Base-by-base conservation (phyloP, 2,329 filamentous ascomycete genomes). In the Didymella lethalis region DNA sequence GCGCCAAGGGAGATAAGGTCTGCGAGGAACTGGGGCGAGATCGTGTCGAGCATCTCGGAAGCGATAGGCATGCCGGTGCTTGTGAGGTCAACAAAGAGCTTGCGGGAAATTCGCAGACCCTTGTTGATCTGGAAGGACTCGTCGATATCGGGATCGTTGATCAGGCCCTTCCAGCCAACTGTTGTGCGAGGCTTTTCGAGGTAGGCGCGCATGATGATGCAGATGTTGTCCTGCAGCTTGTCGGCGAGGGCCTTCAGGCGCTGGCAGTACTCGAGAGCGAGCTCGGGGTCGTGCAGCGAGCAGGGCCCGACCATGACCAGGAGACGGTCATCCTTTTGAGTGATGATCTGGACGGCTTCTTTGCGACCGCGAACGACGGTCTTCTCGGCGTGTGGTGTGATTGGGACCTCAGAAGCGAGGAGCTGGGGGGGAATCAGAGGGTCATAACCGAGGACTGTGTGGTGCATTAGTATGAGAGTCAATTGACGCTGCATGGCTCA, bases 71-170 rank as follows among this genome's bases (percentile, higher is more conserved):
- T 93, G 69, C 95, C 95, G 64, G 85, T 84, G 62, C 84, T 84
- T 34, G 94, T 99, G 62, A 99, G 84, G 75, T 98, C 93, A 70
- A 90, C 88, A 83, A 97, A 99, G 75, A 99, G 85, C 81, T 97
- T 90, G 70, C 95, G 87, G n/a, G 91, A 94, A 57, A 97, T 88
- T 29, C 92, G 88, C 56, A 99, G 86, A 52, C 95, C 95, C 85
- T 98, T 98, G 88, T 99, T 99, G 84, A 99, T 99, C 82, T 97
- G 88, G 89, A 91, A 99, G 75, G 90, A 95, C 78, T 95, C 90
- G 79, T 99, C 92, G 77, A 99, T 97, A 73, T 98, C 93, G 2
- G 95, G 95, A 79, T 99, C 95, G 81, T 99, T 99, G 85, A 99
- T 97, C 78, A 99, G 85, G 51, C 95, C 95, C 83, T 99, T 99